Base-by-base conservation (phyloP, 306 rosid species). In the Calophaca sinica region DNA sequence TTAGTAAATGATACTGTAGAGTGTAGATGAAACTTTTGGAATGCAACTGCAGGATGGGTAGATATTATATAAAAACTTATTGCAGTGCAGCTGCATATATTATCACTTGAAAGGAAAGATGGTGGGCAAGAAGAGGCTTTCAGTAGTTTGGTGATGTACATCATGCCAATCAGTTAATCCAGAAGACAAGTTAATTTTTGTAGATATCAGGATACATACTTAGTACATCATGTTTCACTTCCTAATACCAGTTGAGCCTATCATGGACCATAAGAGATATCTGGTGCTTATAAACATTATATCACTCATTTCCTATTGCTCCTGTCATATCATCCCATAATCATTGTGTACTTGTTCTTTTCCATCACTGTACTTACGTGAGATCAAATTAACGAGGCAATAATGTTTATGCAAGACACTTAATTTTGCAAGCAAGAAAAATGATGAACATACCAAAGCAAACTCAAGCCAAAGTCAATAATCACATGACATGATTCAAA, bases 1-100 rank as follows among this genome's bases (percentile, higher is more conserved):
- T 38, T 62, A 13, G 68, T 28, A 38, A 62, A 59, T 38, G 59
- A 52, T 49, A 45, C 31, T 7, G 49, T 31, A 31, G 52, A 46
- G 15, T 7, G 41, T 32, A 31, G 52, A 49, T 41, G 52, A 36
- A 74, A 52, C 14, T 7, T 6, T 39, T 15, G 29, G 14, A 49
- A 38, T 68, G 45, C n/a, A 69, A 54, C 45, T 5, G 44, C 52
- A 55, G 46, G 52, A 66, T 33, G 35, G 42, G 59, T 49, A 11
- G 20, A 49, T 49, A 49, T n/a, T 11, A 49, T 45, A 36, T 1
- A 53, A 6, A 20, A 53, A 20, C 10, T 15, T 53, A 20, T 5
- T 50, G 55, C 55, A 53, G 9, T 54, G 7, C 2, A 39, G 44
- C 36, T 33, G 36, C 36, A 33, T 2, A 33, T 2, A 33, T 4